phyloP scores from a whole-genome alignment of 2,329 filamentous ascomycete species.

The Xylogone sp. region DNA sequence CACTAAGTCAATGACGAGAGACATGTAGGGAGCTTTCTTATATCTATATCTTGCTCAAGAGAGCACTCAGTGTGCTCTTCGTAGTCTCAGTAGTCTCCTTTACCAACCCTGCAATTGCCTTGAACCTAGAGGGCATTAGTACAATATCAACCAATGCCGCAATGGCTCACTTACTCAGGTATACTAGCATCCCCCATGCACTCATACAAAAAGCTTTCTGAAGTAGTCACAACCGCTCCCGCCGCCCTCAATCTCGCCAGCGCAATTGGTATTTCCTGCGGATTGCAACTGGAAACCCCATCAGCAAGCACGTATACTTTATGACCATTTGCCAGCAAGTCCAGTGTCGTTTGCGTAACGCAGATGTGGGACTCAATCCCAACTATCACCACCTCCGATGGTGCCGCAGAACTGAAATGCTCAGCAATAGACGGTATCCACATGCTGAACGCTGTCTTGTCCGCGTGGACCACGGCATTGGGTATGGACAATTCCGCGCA shows the following conservation, averaged over 20 bases:
- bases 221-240: constrained; percentile 77
- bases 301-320: constrained; percentile 85
- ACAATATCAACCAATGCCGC: constrained; percentile 4
- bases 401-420: constrained; percentile 30
- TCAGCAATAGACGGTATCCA: constrained; percentile 61
- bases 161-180: constrained; percentile 39
- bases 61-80: constrained; percentile 59
- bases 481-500: constrained; percentile 65
- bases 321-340: constrained; percentile 72
- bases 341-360: constrained; percentile 86
- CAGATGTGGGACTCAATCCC: constrained; percentile 95
- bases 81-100: constrained; percentile 74
- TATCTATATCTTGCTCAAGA: constrained; percentile 63
- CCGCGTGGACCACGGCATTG: constrained; percentile 54
- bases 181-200: constrained; percentile 77
- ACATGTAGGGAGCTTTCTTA: not conserved
- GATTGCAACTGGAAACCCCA: constrained; percentile 83
- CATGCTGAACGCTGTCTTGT: constrained; percentile 94
- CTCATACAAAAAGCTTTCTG: constrained; percentile 89
- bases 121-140: constrained; percentile 48
- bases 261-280: constrained; percentile 75
- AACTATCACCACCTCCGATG: constrained; percentile 68
- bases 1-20: not conserved
- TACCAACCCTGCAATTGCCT: constrained; percentile 67
- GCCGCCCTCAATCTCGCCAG: constrained; percentile 70